These are phyloP conservation scores for Triticum urartu DNA, from an alignment of 176 grass and related monocot species.

Conservation along the genomic window DNA sequence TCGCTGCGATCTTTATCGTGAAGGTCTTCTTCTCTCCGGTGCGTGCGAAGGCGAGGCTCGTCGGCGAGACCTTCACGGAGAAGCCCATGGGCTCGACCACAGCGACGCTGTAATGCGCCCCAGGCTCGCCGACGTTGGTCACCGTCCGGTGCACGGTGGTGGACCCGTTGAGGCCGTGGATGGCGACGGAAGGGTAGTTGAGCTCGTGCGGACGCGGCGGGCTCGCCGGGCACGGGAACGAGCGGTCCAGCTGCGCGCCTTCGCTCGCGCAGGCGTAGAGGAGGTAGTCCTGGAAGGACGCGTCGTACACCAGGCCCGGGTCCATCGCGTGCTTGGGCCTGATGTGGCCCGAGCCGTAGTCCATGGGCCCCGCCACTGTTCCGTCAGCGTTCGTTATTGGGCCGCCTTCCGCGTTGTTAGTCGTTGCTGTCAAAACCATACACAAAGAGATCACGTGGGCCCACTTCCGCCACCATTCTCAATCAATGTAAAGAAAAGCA, in stretches of 20 bases:
- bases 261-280: slow-evolving; percentile 69
- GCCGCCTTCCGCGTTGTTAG: slow-evolving; percentile 43
- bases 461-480: too few species aligned
- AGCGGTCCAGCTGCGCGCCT: slow-evolving; percentile 53
- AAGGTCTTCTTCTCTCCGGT: slow-evolving; percentile 63
- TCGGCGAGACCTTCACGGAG: slow-evolving; percentile 53
- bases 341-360: slow-evolving; percentile 76
- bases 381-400: slow-evolving; percentile 55
- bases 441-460: too few species aligned
- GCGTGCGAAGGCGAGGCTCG: slow-evolving; percentile 39
- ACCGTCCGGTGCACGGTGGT: slow-evolving; percentile 59
- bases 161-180: slow-evolving; percentile 47
- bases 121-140: slow-evolving; percentile 60
- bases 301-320: slow-evolving; percentile 86
- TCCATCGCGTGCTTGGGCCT: slow-evolving; percentile 67
- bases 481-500: too few species aligned
- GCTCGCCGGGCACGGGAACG: slow-evolving; percentile 57
- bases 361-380: slow-evolving; percentile 50
- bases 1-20: slow-evolving; percentile 19
- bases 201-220: slow-evolving; percentile 47
- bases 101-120: slow-evolving; percentile 43
- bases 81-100: slow-evolving; percentile 51
- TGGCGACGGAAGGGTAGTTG: slow-evolving; percentile 77
- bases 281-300: slow-evolving; percentile 78
- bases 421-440: slow-evolving; percentile 36